Evolutionary conservation across 2,329 filamentous ascomycete species (phyloP).

Genomic region (Alternaria atra): DNA sequence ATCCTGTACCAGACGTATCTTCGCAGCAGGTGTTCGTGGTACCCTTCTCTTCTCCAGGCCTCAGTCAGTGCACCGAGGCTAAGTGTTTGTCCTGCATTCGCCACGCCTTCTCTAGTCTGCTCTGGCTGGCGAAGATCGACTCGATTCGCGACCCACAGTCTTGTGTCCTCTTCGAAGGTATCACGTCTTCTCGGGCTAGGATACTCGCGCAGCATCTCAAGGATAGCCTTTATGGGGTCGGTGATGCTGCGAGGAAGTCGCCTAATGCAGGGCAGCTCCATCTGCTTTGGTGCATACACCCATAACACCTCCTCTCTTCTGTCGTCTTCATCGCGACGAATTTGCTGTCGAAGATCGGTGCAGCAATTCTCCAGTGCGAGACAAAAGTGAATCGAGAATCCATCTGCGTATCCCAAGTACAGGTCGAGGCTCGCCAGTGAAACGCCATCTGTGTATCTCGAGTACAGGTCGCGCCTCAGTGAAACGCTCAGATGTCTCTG

Average conservation of each 20-base stretch:
- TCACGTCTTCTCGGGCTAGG: not conserved
- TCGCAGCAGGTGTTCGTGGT: not conserved
- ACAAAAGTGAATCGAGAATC: not conserved
- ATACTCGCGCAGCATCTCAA: not conserved
- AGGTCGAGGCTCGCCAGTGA: not conserved
- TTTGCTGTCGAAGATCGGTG: not conserved
- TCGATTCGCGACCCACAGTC: too few species aligned
- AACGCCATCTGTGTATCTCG: not conserved
- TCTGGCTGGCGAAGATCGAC: too few species aligned
- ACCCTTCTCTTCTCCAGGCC: constrained; percentile 1
- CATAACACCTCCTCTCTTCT: not conserved
- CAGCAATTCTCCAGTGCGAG: not conserved
- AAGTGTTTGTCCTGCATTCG: not conserved
- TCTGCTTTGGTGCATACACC: not conserved
- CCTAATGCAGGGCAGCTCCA: not conserved
- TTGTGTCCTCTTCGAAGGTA: not conserved
- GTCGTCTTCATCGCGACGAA: not conserved
- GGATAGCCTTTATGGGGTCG: not conserved
- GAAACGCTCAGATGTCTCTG: not conserved
- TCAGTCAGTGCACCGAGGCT: not conserved
- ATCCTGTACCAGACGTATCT: constrained; percentile 1
- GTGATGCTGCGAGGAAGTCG: not conserved
- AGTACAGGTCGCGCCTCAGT: not conserved
- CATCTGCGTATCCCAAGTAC: not conserved
- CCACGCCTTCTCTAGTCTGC: not conserved